Evolutionary conservation across 1,284 basidiomycete species (phyloP).

Genomic region (Microbotryum intermedium): DNA sequence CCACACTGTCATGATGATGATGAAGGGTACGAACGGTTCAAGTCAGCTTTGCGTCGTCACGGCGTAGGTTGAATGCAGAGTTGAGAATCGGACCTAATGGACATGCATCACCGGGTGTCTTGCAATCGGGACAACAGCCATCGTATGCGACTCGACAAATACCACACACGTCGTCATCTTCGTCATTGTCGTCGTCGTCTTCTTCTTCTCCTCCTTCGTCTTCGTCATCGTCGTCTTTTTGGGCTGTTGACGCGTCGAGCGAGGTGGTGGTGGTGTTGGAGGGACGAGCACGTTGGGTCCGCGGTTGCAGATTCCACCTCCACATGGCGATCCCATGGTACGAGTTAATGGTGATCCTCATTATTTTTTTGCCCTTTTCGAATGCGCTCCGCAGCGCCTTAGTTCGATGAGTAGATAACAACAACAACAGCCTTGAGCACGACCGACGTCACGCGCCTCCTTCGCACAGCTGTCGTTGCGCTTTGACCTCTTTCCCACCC

Average conservation of each 20-base stretch:
- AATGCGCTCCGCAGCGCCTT: no score
- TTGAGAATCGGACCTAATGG: conserved; percentile 42
- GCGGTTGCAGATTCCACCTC: conserved; percentile 64
- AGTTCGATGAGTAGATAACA: neutral
- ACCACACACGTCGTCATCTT: conserved; percentile 81
- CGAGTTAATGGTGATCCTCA: conserved; percentile 70
- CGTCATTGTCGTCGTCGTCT: conserved; percentile 55
- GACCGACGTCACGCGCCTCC: no score
- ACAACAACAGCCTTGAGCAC: neutral
- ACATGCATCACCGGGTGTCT: conserved; percentile 92
- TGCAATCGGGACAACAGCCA: conserved; percentile 84
- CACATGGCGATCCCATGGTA: conserved; percentile 80
- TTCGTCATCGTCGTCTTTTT: conserved; percentile 8
- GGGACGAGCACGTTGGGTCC: conserved; percentile 29
- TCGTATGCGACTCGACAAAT: conserved; percentile 88
- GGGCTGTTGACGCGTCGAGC: conserved; percentile 1
- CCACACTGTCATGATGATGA: no score
- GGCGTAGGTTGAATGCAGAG: neutral
- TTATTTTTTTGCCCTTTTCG: conserved; percentile 34
- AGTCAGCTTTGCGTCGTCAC: neutral
- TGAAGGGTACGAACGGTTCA: conserved; percentile 7
- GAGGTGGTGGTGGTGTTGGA: conserved; percentile 12
- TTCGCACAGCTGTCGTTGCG: neutral
- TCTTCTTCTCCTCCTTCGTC: conserved; percentile 32
- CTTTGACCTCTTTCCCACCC: neutral